These are phyloP conservation scores for Parafenestella ontariensis DNA, from an alignment of 2,329 filamentous ascomycete genomes.

Conservation along the genomic window DNA sequence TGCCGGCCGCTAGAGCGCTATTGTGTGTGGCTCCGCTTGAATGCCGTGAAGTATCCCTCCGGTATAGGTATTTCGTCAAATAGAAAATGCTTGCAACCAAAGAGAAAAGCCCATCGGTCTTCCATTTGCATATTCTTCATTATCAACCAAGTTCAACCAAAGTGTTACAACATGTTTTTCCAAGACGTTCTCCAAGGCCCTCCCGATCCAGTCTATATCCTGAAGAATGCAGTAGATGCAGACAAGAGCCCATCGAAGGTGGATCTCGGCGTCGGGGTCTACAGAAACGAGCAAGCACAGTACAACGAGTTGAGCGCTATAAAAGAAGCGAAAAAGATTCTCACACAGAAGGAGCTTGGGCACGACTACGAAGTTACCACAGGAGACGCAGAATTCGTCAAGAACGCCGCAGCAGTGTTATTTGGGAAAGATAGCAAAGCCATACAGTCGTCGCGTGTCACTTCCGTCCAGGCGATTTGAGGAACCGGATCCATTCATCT, in stretches of 20 bases:
- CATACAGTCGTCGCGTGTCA: slow-evolving; percentile 24
- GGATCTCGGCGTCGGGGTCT: slow-evolving; percentile 50
- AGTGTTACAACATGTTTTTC: slow-evolving; percentile 22
- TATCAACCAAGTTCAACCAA: neutral
- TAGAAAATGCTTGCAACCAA: neutral
- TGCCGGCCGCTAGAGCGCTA: neutral
- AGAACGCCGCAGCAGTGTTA: slow-evolving; percentile 37
- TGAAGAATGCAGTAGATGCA: slow-evolving; percentile 42
- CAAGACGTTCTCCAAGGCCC: slow-evolving; percentile 34
- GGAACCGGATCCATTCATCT: slow-evolving; percentile 50
- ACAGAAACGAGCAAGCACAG: slow-evolving; percentile 42
- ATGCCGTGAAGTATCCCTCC: neutral
- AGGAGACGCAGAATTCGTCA: slow-evolving; percentile 41
- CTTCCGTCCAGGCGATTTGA: slow-evolving; percentile 50
- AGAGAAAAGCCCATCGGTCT: neutral
- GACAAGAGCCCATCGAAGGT: slow-evolving; percentile 43
- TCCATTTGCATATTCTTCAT: neutral
- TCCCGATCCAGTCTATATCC: slow-evolving; percentile 42
- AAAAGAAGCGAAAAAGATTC: slow-evolving; percentile 19
- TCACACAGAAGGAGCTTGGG: slow-evolving; percentile 15
- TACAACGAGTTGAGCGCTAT: slow-evolving; percentile 44
- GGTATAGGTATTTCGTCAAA: neutral
- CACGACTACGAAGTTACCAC: slow-evolving; percentile 46
- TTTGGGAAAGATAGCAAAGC: slow-evolving; percentile 34
- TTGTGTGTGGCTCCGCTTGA: no score